Percentiles rank a stretch among this genome's conserved stretches.
These are phyloP conservation scores for Pelomyxa schiedti DNA, from an alignment of 78 protist genomes.

Conservation along the genomic window DNA sequence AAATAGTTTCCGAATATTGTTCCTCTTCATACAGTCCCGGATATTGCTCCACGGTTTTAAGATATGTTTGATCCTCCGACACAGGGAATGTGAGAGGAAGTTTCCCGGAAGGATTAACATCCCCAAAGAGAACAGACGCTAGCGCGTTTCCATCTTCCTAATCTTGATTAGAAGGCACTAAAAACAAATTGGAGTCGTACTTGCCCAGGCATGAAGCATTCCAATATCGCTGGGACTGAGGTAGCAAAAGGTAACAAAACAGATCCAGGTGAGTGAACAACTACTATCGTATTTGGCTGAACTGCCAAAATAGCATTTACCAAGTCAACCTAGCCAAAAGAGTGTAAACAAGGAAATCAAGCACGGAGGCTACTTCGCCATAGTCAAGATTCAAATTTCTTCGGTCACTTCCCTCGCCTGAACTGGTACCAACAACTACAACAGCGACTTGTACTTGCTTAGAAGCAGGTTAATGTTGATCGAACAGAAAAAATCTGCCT, in stretches of 20 bases:
- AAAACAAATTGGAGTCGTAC: no score
- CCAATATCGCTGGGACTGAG: neutral
- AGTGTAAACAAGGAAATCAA: no score
- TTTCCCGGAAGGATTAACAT: slow-evolving; percentile 29
- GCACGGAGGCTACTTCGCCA: no score
- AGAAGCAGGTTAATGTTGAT: no score
- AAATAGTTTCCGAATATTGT: slow-evolving; percentile 22
- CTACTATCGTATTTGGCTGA: slow-evolving; percentile 1
- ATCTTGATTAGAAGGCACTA: no score
- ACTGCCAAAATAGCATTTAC: neutral
- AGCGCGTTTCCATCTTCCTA: slow-evolving; percentile 33
- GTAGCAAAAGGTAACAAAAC: slow-evolving; percentile 27
- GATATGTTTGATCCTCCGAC: neutral
- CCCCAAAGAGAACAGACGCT: slow-evolving; percentile 31
- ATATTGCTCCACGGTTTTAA: slow-evolving; percentile 4
- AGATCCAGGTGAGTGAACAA: slow-evolving; percentile 19
- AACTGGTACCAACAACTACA: no score
- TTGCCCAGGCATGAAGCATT: slow-evolving; percentile 18
- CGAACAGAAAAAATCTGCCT: no score
- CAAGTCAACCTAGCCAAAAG: no score
- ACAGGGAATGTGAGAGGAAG: slow-evolving; percentile 40
- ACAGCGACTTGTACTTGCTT: no score
- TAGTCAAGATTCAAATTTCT: no score
- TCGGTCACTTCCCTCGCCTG: no score
- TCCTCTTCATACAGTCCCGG: slow-evolving; percentile 16